phyloP scores from a whole-genome alignment of 768 basidiomycete genomes.

The Brasilioporus rufonigricans region DNA sequence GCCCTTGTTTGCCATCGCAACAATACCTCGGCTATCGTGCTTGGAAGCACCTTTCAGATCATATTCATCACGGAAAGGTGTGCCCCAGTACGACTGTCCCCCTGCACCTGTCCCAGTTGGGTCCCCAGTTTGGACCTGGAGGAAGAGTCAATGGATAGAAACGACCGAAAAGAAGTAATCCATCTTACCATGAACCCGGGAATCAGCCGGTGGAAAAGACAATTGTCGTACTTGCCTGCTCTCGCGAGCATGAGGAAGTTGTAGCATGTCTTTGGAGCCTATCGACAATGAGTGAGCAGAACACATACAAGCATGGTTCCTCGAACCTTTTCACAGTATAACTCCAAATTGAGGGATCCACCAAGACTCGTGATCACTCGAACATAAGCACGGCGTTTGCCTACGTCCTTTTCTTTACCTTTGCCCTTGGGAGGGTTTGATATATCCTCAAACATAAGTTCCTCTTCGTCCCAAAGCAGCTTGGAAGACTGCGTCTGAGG shows the following conservation, averaged over 20 bases:
- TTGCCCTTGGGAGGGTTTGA: constrained; percentile 77
- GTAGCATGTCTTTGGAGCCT: constrained; percentile 99
- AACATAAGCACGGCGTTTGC: constrained; percentile 90
- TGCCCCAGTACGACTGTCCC: constrained; percentile 92
- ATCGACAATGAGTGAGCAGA: not conserved
- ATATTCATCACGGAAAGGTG: constrained; percentile 93
- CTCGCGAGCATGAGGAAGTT: constrained; percentile 95
- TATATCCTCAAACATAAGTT: constrained; percentile 97
- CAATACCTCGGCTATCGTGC: constrained; percentile 77
- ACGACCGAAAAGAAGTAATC: not conserved
- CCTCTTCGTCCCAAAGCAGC: constrained; percentile 98
- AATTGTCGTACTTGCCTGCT: constrained; percentile 86
- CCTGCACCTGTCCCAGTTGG: constrained; percentile 95
- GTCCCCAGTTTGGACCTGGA: constrained; percentile 94
- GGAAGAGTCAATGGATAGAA: constrained; percentile 1
- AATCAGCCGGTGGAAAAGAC: constrained; percentile 88
- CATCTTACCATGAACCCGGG: constrained; percentile 88
- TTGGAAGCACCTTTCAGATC: constrained; percentile 85
- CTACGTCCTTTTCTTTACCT: constrained; percentile 90
- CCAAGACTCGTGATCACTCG: constrained; percentile 94
- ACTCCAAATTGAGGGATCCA: constrained; percentile 79
- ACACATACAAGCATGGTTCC: not conserved
- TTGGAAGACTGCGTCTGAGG: constrained; percentile 66
- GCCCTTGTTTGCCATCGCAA: constrained; percentile 97
- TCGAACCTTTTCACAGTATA: constrained; percentile 83